Evolutionary conservation across 345 rosid genomes (phyloP), one percentile per base, ranked within the genome.

Genomic region (Euphorbia peplus): DNA sequence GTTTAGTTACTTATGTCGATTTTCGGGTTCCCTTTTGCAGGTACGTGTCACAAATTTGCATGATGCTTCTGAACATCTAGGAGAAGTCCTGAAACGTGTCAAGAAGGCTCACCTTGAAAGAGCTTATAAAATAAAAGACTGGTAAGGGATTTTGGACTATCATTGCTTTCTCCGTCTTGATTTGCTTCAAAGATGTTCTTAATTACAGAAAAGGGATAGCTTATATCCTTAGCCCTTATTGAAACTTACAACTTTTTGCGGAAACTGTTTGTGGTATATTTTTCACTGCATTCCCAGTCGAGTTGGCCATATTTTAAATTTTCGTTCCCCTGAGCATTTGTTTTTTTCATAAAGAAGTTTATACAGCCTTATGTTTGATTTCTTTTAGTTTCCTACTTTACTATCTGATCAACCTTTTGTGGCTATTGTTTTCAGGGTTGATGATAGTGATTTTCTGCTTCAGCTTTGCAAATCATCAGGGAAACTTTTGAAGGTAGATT

Each of bases 61-160:
- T 37, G 90, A 95, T 81, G 97, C 99, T 76, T 48, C 95, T 68
- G 97, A 89, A 88, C n/a, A n/a, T n/a, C n/a, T n/a, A n/a, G n/a
- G n/a, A n/a, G n/a, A n/a, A n/a, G n/a, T n/a, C n/a, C n/a, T n/a
- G n/a, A n/a, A n/a, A n/a, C n/a, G n/a, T n/a, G n/a, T n/a, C n/a
- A n/a, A n/a, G n/a, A n/a, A n/a, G 76, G 89, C 87, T 70, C 96
- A 95, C 69, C 79, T 95, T 75, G 68, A 82, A 75, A 91, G 95
- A 75, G 99, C 97, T 14, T 95, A 91, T 74, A 89, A 85, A 84
- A 91, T 95, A 73, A 73, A 84, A 24, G 86, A 87, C 48, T 95
- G 95, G 99, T n/a, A n/a, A 72, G 83, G 54, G 28, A 0, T 26
- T 15, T 56, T 2, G 37, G 12, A 59, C 18, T 51, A 14, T 59